Evolutionary conservation across 2,329 filamentous ascomycete genomes (phyloP).

Genomic region (Aspergillus brunneoviolaceus): DNA sequence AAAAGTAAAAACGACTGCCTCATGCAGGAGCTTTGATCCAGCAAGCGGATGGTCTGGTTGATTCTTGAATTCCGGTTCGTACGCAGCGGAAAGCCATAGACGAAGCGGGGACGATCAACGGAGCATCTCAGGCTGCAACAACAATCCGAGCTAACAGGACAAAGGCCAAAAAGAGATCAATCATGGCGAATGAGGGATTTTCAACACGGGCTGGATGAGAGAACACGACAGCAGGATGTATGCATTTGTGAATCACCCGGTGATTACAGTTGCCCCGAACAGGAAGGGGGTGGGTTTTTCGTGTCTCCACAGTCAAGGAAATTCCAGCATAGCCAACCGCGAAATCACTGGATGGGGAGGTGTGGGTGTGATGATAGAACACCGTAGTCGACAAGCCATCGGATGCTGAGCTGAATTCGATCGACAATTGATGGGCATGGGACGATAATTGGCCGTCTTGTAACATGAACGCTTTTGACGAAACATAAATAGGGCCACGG

Average conservation of each 20-base stretch:
- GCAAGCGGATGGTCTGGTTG: constrained; percentile 24
- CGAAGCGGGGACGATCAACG: constrained; percentile 31
- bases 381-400: constrained; percentile 36
- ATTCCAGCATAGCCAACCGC: constrained; percentile 36
- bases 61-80: constrained; percentile 26
- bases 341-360: constrained; percentile 28
- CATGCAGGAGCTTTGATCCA: constrained; percentile 37
- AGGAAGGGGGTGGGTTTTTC: constrained; percentile 33
- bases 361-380: constrained; percentile 31
- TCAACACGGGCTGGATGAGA: constrained; percentile 31
- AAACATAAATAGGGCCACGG: constrained; percentile 44
- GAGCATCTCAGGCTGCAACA: constrained; percentile 30
- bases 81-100: constrained; percentile 31
- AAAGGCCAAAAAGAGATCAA: constrained; percentile 11
- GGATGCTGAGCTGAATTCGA: constrained; percentile 30
- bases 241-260: constrained; percentile 40
- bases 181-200: constrained; percentile 38
- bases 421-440: constrained; percentile 30
- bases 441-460: constrained; percentile 21
- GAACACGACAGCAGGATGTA: constrained; percentile 39
- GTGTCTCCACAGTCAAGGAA: constrained; percentile 35
- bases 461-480: constrained; percentile 28
- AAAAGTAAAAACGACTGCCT: constrained; percentile 25
- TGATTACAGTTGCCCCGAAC: constrained; percentile 33
- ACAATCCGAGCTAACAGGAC: constrained; percentile 27